These are phyloP conservation scores for Zychaea mexicana DNA, from an alignment of 371 early-diverging fungal species.

Conservation along the genomic window DNA sequence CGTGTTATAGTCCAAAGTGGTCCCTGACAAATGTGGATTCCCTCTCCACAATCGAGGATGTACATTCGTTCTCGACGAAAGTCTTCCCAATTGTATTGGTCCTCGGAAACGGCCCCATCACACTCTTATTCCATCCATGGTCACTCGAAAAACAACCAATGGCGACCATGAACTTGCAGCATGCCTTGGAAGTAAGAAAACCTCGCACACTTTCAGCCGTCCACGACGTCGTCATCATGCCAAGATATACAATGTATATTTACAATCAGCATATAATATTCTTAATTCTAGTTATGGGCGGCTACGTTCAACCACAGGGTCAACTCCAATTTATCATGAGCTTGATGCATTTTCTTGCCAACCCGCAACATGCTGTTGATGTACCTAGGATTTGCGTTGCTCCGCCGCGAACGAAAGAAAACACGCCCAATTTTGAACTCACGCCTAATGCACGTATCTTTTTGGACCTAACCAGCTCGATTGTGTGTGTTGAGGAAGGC, in stretches of 20 bases:
- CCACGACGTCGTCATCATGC: too few relatives aligned
- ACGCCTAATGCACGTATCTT: constrained; percentile 20
- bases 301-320: constrained; percentile 82
- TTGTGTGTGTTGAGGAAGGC: constrained; percentile 68
- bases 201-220: too few relatives aligned
- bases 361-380: constrained; percentile 76
- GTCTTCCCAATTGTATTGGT: constrained; percentile 68
- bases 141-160: constrained; percentile 34
- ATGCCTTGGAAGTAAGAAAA: constrained; percentile 59
- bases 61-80: constrained; percentile 65
- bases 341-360: constrained; percentile 53
- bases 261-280: too few relatives aligned
- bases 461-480: constrained; percentile 36
- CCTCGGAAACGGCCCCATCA: constrained; percentile 81
- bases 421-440: too few relatives aligned
- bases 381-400: constrained; percentile 68
- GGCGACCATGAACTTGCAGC: constrained; percentile 47
- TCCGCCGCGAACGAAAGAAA: constrained; percentile 25
- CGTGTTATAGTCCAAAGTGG: constrained; percentile 42
- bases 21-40: constrained; percentile 72
- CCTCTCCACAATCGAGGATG: constrained; percentile 77
- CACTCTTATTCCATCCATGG: constrained; percentile 81
- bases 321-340: constrained; percentile 82
- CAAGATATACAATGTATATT: too few relatives aligned
- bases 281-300: constrained; percentile 57